These are phyloP conservation scores for Rhododendron kiyosumense DNA, from an alignment of 148 eudicot genomes.

Conservation along the genomic window DNA sequence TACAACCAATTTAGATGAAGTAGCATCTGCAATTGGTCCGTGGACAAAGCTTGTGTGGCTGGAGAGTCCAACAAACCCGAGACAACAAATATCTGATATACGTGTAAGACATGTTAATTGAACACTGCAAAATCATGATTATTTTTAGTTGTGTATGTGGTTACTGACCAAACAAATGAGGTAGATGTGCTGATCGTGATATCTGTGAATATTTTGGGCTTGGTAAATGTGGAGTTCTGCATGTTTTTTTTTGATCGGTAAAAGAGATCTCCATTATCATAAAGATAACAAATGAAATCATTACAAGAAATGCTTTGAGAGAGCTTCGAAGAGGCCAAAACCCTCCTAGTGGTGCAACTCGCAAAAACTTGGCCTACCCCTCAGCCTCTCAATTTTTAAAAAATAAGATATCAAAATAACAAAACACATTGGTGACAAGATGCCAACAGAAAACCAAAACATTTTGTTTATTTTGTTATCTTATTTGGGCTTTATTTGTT, in stretches of 20 bases:
- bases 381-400: not conserved
- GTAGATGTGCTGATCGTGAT: not conserved
- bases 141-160: not conserved
- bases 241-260: not conserved
- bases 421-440: no score
- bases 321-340: not conserved
- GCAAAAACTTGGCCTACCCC: not conserved
- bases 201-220: not conserved
- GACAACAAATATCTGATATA: constrained; percentile 92
- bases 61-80: constrained; percentile 97
- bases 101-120: constrained; percentile 44
- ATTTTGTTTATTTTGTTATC: no score
- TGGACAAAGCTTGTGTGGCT: constrained; percentile 96
- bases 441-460: no score
- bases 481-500: no score
- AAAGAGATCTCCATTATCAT: not conserved
- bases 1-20: constrained; percentile 70
- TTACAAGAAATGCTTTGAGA: not conserved
- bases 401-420: not conserved
- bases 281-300: not conserved
- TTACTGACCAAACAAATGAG: not conserved
- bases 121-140: not conserved
- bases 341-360: not conserved
- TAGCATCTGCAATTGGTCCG: constrained; percentile 82
- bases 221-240: not conserved